Evolutionary conservation across 225 moss, liverwort and hornwort species (phyloP), one percentile per base, ranked within the genome.

Genomic region (Sphagnum tenellum): DNA sequence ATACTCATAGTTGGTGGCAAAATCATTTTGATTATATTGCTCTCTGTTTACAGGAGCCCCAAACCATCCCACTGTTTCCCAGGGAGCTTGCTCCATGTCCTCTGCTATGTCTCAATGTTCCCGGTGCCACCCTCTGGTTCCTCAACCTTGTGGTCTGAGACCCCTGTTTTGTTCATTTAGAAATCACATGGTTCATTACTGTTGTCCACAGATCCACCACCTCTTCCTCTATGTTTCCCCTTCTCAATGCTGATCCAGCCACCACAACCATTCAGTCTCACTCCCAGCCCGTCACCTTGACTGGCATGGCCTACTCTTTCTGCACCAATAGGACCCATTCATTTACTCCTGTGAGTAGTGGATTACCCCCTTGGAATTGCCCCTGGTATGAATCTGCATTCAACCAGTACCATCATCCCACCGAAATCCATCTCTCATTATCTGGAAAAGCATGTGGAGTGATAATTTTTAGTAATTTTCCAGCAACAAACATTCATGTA

Each of bases 141-240:
- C 98, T 84, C 70, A 76, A 82, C 78, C 93, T 87, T 64, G 90
- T 86, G 11, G 93, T 98, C 59, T 93, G 87, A 45, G 98, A 70
- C 98, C 98, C 70, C 98, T 90, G 76, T 98, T 98, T 73, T 98
- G 98, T 77, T 98, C 98, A 62, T 93, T 98, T 75, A 93, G 67
- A 93, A 81, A 79, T 98, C 98, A 73, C 93, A 76, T 59, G 79
- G 79, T 46, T 90, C 93, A 65, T 89, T 98, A 59, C n/a, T n/a
- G n/a, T 79, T 86, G 55, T 82, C 76, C 54, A 85, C 64, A 13
- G 75, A 71, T 67, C 92, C 92, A 48, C 84, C 78, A 59, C 92
- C 83, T 73, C 91, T 88, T 59, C 91, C 87, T 67, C 94, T 77
- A 67, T 76, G 90, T 73, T 90, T 90, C 12, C 81, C 82, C 62